Percentiles rank a stretch among this genome's conserved stretches.
These are phyloP conservation scores for Hypoxylon cercidicola DNA, from an alignment of 495 filamentous ascomycete species.

Conservation along the genomic window DNA sequence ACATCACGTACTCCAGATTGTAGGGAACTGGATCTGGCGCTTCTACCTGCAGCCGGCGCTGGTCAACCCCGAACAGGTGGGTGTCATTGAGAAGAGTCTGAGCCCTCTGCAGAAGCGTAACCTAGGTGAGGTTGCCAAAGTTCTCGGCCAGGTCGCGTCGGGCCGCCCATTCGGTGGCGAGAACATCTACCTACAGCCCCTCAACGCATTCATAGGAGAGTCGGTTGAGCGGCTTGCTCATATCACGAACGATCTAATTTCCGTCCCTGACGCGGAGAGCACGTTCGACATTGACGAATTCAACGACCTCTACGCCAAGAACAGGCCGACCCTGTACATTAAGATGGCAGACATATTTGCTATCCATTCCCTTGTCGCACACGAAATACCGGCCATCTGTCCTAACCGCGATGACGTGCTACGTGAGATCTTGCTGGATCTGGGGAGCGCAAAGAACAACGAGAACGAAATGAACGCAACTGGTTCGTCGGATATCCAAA, in stretches of 20 bases:
- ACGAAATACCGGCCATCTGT: constrained; percentile 79
- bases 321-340: constrained; percentile 96
- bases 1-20: constrained; percentile 80
- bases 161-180: constrained; percentile 91
- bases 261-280: constrained; percentile 83
- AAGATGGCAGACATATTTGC: constrained; percentile 98
- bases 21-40: constrained; percentile 91
- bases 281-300: constrained; percentile 99
- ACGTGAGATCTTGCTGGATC: constrained; percentile 88
- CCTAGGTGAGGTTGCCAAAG: constrained; percentile 87
- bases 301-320: constrained; percentile 95
- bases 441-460: constrained; percentile 94
- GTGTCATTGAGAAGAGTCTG: constrained; percentile 85
- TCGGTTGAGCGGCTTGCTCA: constrained; percentile 82
- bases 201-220: constrained; percentile 89
- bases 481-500: constrained; percentile 87
- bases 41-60: constrained; percentile 93
- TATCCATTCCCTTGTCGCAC: constrained; percentile 87
- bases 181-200: constrained; percentile 92
- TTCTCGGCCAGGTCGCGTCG: constrained; percentile 84
- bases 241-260: constrained; percentile 78
- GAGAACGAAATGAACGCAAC: constrained; percentile 91
- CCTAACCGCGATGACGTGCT: constrained; percentile 85
- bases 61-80: constrained; percentile 85
- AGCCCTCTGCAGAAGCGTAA: constrained; percentile 95